Conservation (phyloP, 331 rosid genomes). For the Arachis monticola region DNA sequence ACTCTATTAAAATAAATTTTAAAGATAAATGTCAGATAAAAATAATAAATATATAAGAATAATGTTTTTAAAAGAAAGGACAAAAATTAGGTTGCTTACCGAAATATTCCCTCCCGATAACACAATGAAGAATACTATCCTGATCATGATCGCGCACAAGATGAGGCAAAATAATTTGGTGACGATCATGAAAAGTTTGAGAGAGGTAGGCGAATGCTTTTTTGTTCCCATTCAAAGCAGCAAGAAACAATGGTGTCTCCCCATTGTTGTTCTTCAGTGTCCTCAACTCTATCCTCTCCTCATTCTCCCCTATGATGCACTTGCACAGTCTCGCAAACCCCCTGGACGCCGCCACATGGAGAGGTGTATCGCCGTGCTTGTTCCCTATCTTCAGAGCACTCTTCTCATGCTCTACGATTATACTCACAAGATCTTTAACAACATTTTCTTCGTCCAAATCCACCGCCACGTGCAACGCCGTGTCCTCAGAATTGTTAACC, state of each 20-base stretch:
- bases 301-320: conserved; percentile 16
- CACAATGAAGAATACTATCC: conserved; percentile 45
- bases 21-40: too few species aligned
- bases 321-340: conserved; percentile 49
- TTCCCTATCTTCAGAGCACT: conserved; percentile 29
- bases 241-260: conserved; percentile 48
- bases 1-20: too few species aligned
- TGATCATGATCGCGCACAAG: conserved; percentile 29
- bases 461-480: conserved; percentile 37
- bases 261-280: conserved; percentile 21
- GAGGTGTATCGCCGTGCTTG: conserved; percentile 49
- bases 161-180: not conserved
- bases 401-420: not conserved
- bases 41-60: too few species aligned
- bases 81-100: conserved; percentile 21
- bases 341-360: conserved; percentile 59
- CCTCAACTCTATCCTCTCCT: conserved; percentile 12
- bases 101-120: conserved; percentile 36
- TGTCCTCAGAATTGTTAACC: not conserved
- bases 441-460: conserved; percentile 14
- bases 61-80: too few species aligned
- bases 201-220: conserved; percentile 36
- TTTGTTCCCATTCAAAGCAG: conserved; percentile 38
- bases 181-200: not conserved
- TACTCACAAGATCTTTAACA: conserved; percentile 1